These are phyloP conservation scores for Kurtzmaniella cleridarum DNA, from an alignment of 805 yeast species.

Conservation along the genomic window DNA sequence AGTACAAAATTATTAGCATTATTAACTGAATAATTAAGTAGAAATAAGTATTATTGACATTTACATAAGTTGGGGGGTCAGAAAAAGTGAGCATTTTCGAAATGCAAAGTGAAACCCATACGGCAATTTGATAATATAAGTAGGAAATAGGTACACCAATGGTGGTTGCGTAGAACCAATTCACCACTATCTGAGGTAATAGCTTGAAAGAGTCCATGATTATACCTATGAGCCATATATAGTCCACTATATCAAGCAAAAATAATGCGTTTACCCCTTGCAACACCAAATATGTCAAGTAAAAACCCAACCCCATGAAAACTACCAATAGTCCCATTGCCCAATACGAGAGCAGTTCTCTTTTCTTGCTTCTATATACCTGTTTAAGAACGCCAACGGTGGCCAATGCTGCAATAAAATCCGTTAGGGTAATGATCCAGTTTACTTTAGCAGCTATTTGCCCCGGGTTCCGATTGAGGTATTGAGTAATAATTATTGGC, in stretches of 20 bases:
- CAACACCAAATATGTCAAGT: neutral
- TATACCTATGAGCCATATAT: constrained; percentile 31
- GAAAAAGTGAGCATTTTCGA: neutral
- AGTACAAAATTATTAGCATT: constrained; percentile 1
- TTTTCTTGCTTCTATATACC: no score
- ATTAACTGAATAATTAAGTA: neutral
- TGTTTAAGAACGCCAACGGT: no score
- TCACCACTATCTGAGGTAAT: constrained; percentile 38
- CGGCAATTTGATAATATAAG: constrained; percentile 8
- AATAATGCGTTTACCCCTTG: constrained; percentile 11
- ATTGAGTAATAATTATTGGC: no score
- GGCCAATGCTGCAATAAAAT: no score
- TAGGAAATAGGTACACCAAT: constrained; percentile 9
- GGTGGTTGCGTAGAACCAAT: constrained; percentile 30
- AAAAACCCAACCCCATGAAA: neutral
- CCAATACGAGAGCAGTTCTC: no score
- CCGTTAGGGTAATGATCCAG: no score
- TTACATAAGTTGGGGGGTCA: neutral
- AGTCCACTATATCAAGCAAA: constrained; percentile 37
- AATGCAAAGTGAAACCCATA: neutral
- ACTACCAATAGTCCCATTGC: neutral
- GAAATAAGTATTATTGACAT: neutral
- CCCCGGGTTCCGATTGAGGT: no score
- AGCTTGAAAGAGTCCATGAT: constrained; percentile 17
- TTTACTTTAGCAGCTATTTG: no score